Conservation (phyloP, 805 yeast species). For the Wickerhamiella azymoides region DNA sequence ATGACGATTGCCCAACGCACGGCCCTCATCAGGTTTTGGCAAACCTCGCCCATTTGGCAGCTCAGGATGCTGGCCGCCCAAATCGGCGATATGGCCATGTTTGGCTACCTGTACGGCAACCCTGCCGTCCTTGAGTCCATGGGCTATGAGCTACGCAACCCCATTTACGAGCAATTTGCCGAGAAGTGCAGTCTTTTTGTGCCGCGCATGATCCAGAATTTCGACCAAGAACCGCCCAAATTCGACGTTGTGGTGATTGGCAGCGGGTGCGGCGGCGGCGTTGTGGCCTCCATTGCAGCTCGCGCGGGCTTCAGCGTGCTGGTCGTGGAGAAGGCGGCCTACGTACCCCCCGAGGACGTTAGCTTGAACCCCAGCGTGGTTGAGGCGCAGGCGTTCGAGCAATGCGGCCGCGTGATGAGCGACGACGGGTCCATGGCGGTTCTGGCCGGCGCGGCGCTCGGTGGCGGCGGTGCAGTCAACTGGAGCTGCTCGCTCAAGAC, state of each 20-base stretch:
- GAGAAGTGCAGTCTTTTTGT: background rate
- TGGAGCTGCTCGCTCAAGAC: slow-evolving; percentile 43
- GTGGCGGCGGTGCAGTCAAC: slow-evolving; percentile 46
- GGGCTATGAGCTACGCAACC: slow-evolving; percentile 9
- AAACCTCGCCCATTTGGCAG: slow-evolving; percentile 28
- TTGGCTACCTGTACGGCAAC: slow-evolving; percentile 7
- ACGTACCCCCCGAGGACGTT: slow-evolving; percentile 28
- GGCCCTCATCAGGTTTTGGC: slow-evolving; percentile 28
- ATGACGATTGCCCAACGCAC: slow-evolving; percentile 24
- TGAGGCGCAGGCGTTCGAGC: slow-evolving; percentile 28
- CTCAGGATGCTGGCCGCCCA: slow-evolving; percentile 28
- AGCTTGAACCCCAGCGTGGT: slow-evolving; percentile 30
- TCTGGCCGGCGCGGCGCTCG: slow-evolving; percentile 41
- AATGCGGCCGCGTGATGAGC: slow-evolving; percentile 28
- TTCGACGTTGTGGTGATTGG: slow-evolving; percentile 36
- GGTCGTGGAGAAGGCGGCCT: slow-evolving; percentile 39
- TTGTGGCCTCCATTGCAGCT: slow-evolving; percentile 34
- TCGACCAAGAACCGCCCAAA: background rate
- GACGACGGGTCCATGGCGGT: slow-evolving; percentile 27
- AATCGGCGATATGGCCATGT: slow-evolving; percentile 19
- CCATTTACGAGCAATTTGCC: slow-evolving; percentile 3
- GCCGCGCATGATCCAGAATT: slow-evolving; percentile 3
- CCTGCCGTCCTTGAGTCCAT: slow-evolving; percentile 1
- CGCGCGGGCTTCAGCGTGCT: slow-evolving; percentile 32
- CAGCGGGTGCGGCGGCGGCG: slow-evolving; percentile 43